Evolutionary conservation across 2,329 filamentous ascomycete species (phyloP), one percentile per base, ranked within the genome.

Genomic region (Bipolaris zeicola): DNA sequence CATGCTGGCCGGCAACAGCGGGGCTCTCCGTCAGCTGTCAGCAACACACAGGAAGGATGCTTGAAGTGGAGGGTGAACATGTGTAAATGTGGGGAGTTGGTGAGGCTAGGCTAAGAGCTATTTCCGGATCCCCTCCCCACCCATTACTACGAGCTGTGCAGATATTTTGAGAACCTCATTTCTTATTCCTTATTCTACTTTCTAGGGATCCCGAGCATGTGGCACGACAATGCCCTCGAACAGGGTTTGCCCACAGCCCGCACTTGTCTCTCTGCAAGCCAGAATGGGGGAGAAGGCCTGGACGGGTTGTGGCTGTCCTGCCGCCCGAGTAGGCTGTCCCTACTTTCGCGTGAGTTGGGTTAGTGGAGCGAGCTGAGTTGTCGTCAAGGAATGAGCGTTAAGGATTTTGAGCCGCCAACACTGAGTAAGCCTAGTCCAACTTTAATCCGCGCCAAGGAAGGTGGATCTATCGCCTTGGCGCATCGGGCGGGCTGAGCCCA

Each of bases 281-380:
- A 4, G 34, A 8, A 5, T 38, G 16, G 16, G 28, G 41, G 38
- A 16, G 31, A 18, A 24, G 8, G 31, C 24, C 20, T 43, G 39
- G 16, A 38, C 31, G 41, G 38, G 43, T 43, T 22, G 38, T 45
- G 49, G 45, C 38, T 50, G 38, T 16, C 39, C 36, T 26, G 46
- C 33, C 22, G 34, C 44, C 46, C 1, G 24, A 26, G 24, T 50
- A 55, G 39, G 38, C 42, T 36, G 26, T 39, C 39, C 33, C 20
- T 24, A 37, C 22, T 42, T 20, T 22, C 16, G 42, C 41, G 11
- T 42, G 26, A 51, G 47, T 34, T 39, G 52, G 41, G 11, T 42
- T 11, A 24, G 34, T 55, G 53, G 52, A 34, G 34, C 43, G 28
- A 44, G 56, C 56, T 55, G 52, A 43, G 52, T 48, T 58, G 52